Evolutionary conservation across 371 early-diverging fungal genomes (phyloP), one percentile per base, ranked within the genome.

Genomic region (Caulochytrium protostelioides): DNA sequence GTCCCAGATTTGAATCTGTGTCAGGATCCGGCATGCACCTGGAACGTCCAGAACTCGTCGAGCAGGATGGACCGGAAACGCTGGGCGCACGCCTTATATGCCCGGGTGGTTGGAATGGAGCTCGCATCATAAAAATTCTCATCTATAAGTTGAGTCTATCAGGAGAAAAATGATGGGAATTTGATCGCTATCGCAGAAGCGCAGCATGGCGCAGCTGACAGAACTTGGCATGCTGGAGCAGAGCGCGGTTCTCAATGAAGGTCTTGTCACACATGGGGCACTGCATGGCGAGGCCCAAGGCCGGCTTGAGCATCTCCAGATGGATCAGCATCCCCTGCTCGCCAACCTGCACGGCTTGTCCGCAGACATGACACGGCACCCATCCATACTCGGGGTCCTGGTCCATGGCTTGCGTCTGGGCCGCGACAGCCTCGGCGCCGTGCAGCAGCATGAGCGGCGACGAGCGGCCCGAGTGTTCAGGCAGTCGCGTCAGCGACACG

Each of bases 151-250:
- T n/a, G n/a, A n/a, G n/a, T n/a, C n/a, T n/a, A n/a, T n/a, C n/a
- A n/a, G n/a, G n/a, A n/a, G n/a, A n/a, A n/a, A n/a, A n/a, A n/a
- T n/a, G n/a, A n/a, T n/a, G n/a, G n/a, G n/a, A n/a, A n/a, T n/a
- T n/a, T n/a, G n/a, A n/a, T n/a, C n/a, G n/a, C n/a, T n/a, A n/a
- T n/a, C n/a, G n/a, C n/a, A n/a, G n/a, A n/a, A n/a, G n/a, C n/a
- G n/a, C n/a, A n/a, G n/a, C n/a, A n/a, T n/a, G n/a, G n/a, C n/a
- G n/a, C n/a, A n/a, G n/a, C n/a, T n/a, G n/a, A 33, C 59, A 58
- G 32, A 59, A 62, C 48, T 55, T 56, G 41, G 46, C 61, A 32
- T 63, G 64, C 45, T 63, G 60, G 32, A 44, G 50, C 37, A 63
- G 37, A 5, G 64, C 64, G 14, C 64, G 16, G 38, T 44, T 31